These are phyloP conservation scores for Rhizopus stolonifer DNA, from an alignment of 371 early-diverging fungal genomes.

Conservation along the genomic window DNA sequence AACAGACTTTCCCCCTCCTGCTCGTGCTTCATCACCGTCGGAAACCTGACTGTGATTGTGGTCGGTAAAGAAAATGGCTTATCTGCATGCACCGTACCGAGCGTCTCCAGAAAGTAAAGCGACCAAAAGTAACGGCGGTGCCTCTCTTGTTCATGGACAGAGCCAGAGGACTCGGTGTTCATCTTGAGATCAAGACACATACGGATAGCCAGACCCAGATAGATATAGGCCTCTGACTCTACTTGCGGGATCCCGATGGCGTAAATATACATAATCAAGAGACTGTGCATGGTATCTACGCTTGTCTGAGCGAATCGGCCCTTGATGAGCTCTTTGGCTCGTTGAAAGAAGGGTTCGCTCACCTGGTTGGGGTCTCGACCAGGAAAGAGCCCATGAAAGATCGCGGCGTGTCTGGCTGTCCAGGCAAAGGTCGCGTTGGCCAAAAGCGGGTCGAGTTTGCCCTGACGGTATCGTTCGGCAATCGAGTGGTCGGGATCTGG, in stretches of 20 bases:
- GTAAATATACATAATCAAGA: conserved; percentile 51
- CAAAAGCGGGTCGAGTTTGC: conserved; percentile 32
- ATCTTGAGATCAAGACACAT: conserved; percentile 45
- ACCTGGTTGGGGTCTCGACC: conserved; percentile 48
- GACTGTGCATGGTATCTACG: conserved; percentile 41
- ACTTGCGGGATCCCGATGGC: conserved; percentile 45
- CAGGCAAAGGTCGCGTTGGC: conserved; percentile 44
- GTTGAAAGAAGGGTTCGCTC: conserved; percentile 38
- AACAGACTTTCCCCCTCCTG: conserved; percentile 28
- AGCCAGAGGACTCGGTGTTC: conserved; percentile 27
- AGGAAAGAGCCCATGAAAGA: conserved; percentile 42
- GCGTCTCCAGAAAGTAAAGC: conserved; percentile 41
- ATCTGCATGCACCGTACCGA: conserved; percentile 45
- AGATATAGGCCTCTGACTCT: conserved; percentile 49
- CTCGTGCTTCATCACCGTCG: conserved; percentile 28
- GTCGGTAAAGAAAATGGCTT: conserved; percentile 35
- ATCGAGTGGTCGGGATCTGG: conserved; percentile 18
- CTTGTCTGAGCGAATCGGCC: conserved; percentile 36
- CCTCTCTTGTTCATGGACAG: conserved; percentile 21
- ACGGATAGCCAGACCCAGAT: conserved; percentile 46
- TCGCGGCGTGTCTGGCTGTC: conserved; percentile 50
- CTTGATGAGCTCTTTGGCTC: conserved; percentile 34
- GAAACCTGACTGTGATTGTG: conserved; percentile 25
- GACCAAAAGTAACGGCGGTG: conserved; percentile 40
- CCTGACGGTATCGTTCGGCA: conserved; percentile 10